Evolutionary conservation across 495 filamentous ascomycete species (phyloP), one percentile per base, ranked within the genome.

Genomic region (Barbatosphaeria neglecta): DNA sequence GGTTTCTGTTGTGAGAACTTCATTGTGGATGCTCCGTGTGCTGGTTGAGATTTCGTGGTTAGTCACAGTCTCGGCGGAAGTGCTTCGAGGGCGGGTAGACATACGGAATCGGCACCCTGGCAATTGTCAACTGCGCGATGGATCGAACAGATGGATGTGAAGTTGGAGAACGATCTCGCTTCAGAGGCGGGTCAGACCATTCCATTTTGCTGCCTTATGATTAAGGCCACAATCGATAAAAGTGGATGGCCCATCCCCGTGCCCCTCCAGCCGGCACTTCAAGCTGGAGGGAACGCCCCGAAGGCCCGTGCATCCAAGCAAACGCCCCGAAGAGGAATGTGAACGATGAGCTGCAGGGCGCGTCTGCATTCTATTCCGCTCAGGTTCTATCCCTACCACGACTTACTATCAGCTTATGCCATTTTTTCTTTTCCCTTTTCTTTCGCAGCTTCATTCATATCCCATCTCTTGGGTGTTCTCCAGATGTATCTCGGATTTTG

Each of bases 1-100:
- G 52, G 40, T 27, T 44, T 49, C 43, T 40, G 33, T 45, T 33
- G 45, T 28, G 48, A 50, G 43, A 20, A 35, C 24, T 37, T 35
- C 39, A 41, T 41, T 11, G 39, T 24, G 39, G 24, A 9, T 35
- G 31, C 11, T 25, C 11, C 16, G 9, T 35, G 16, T 8, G 27
- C 44, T 28, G 42, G 44, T 46, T 38, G 19, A 31, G 22, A 25
- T 22, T 47, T 1, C 23, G 37, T 15, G 37, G 22, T 23, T 18
- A 41, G 39, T 15, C 20, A 5, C 20, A 13, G 13, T 41, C 13
- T 16, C 24, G 4, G 5, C 15, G 11, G 20, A 6, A 11, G 15
- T 13, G 5, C 10, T 8, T n/a, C 3, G 1, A 6, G 19, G 20
- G 19, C 9, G 39, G 3, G 9, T 11, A 41, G 20, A n/a, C 39